Evolutionary conservation across 371 early-diverging fungal genomes (phyloP), one percentile per base, ranked within the genome.

Genomic region (Circinella umbellata): DNA sequence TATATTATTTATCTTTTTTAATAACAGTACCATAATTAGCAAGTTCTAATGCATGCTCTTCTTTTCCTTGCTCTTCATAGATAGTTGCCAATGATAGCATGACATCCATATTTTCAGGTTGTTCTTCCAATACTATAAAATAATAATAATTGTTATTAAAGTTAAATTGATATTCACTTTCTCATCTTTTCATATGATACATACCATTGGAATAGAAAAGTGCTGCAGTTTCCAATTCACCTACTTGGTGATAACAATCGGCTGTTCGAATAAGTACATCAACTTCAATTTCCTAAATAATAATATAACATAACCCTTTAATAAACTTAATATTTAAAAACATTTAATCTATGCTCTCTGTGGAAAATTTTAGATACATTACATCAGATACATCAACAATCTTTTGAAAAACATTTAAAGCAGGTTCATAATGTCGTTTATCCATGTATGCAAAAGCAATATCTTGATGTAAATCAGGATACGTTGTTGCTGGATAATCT

Each of bases 31-130:
- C 88, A 75, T 73, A 79, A 42, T 86, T 86, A 3, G 87, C 88
- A 59, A 93, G 81, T 35, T 87, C 82, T 38, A 88, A 75, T 1
- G 96, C 95, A 61, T 82, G 75, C 14, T 91, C 92, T 39, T 89
- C 86, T 35, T 92, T 87, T 46, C 95, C 96, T 73, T 90, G 81
- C 59, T 93, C 94, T 77, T 96, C 93, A 69, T 95, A 95, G 0
- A 96, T 86, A 48, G 92, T 86, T 13, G 92, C 94, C 5, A 97
- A 80, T 63, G 91, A 88, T 77, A 94, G 76, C 75, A 92, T 91
- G 68, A 90, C 87, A 35, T 94, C 93, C 27, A 90, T 73, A 73
- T 94, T 91, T 11, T 88, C 79, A 0, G 94, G 91, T 57, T 81
- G 80, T 35, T 81, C 81, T 18, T 82, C 81, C 70, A 85, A 47